Evolutionary conservation across 176 grass and related monocot genomes (phyloP), one percentile per base, ranked within the genome.

Genomic region (maize (Zea mays)): DNA sequence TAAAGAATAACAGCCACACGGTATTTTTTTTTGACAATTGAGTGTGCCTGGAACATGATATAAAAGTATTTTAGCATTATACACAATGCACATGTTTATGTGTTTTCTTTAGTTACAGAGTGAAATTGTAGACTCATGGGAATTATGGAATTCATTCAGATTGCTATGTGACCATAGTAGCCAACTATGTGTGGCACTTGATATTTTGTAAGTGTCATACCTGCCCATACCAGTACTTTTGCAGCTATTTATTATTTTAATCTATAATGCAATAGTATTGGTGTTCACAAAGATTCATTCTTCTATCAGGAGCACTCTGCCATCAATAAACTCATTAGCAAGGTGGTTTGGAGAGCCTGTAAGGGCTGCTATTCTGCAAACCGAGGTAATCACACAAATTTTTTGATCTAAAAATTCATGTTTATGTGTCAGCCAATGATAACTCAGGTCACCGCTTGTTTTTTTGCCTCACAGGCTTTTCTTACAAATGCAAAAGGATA

Each of bases 341-440:
- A 83, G 92, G 20, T 99, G 96, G 96, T 99, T 99, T 46, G 96
- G 96, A 41, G 96, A 99, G 82, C 96, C 96, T 76, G 90, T 99
- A 72, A 93, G 81, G 83, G 87, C 83, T 79, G 96, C 90, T 71
- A 82, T 96, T 71, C 62, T 99, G 45, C 83, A 95, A 79, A 99
- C 92, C 7, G 79, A 87, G 85, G 96, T 99, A 93, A 86, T 17
- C 34, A 62, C 71, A 66, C 62, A 44, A 54, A 36, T 62, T 82
- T 82, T 58, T 14, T 71, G 1, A 65, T 46, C 47, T 81, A 47
- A 48, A 4, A 51, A 69, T 57, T 60, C 7, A 61, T 68, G 36
- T 62, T 52, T 8, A 37, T 79, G 37, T 48, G 15, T 78, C 68
- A 73, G 34, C 51, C 51, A n/a, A 62, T 65, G 35, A 38, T 51